A percentile compares a stretch with the other conserved stretches of the same genome.
Evolutionary conservation across 805 yeast species (phyloP).

Genomic region (Zygosaccharomyces rouxii): DNA sequence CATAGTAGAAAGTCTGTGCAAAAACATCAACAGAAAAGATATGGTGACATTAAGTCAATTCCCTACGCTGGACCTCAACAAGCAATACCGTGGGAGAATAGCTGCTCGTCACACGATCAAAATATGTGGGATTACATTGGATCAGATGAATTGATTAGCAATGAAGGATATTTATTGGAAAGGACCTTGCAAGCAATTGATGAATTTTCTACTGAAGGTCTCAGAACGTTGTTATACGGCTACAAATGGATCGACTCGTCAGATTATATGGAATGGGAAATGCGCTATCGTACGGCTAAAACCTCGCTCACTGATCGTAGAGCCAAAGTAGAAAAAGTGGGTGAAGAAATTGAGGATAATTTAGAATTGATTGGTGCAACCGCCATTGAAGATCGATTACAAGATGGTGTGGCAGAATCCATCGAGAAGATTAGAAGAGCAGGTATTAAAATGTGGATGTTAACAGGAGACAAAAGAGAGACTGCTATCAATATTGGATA

Average conservation of each 20-base stretch:
- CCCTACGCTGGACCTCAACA: conserved; percentile 1
- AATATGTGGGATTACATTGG: conserved; percentile 39
- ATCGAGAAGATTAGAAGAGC: conserved; percentile 90
- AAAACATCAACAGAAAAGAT: conserved; percentile 52
- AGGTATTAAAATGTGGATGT: conserved; percentile 95
- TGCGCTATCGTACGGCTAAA: conserved; percentile 67
- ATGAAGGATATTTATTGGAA: conserved; percentile 76
- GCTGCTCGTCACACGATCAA: background rate
- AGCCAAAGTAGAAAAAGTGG: conserved; percentile 61
- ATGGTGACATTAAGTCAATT: conserved; percentile 32
- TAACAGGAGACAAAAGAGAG: conserved; percentile 96
- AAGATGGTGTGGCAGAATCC: conserved; percentile 94
- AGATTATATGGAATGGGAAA: conserved; percentile 64
- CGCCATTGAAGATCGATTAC: conserved; percentile 95
- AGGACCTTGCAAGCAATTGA: conserved; percentile 86
- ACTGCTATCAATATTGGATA: conserved; percentile 97
- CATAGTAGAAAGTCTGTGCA: conserved; percentile 57
- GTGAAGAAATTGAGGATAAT: conserved; percentile 65
- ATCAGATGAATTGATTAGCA: conserved; percentile 54
- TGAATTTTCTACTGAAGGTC: conserved; percentile 90
- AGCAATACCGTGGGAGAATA: background rate
- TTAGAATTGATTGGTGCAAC: conserved; percentile 82
- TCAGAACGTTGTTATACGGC: conserved; percentile 82
- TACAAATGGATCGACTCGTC: conserved; percentile 61
- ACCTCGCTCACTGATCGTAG: conserved; percentile 68